Percentiles rank a stretch among this genome's conserved stretches.
Evolutionary conservation across 345 rosid genomes (phyloP).

Genomic region (Raphanus sativus): DNA sequence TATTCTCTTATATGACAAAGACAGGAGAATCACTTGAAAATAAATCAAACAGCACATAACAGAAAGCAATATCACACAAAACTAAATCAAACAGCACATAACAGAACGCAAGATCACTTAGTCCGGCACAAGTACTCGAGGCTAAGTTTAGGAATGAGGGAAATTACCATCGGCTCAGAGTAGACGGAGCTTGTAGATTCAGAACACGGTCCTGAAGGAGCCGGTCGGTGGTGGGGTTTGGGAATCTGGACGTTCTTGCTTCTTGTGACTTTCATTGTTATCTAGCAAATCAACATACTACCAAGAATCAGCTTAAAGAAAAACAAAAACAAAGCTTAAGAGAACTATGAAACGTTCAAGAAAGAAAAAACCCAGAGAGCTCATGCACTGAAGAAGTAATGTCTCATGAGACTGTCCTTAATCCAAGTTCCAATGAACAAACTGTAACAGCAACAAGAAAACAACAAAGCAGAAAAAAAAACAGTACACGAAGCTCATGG

Average conservation of each 20-base stretch:
- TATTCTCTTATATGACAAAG: background rate
- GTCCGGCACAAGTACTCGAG: conserved; percentile 5
- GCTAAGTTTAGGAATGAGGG: too few relatives aligned
- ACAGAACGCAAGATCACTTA: background rate
- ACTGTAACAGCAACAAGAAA: conserved; percentile 27
- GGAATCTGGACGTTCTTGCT: conserved; percentile 54
- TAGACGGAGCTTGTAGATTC: conserved; percentile 54
- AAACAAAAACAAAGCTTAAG: background rate
- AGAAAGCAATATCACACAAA: background rate
- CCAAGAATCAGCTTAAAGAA: conserved; percentile 4
- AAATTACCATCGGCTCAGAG: conserved; percentile 62
- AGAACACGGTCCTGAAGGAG: conserved; percentile 49
- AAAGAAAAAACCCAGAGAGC: conserved; percentile 34
- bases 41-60: background rate
- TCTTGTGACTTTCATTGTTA: conserved; percentile 67
- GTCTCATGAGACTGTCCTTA: conserved; percentile 30
- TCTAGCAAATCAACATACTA: conserved; percentile 40
- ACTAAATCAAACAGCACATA: background rate
- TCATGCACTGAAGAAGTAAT: conserved; percentile 42
- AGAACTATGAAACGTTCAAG: background rate
- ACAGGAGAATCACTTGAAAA: background rate
- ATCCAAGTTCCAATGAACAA: conserved; percentile 5
- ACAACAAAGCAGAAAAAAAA: conserved; percentile 12
- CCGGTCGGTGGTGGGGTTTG: conserved; percentile 46
- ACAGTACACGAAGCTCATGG: background rate